Evolutionary conservation across 495 filamentous ascomycete species (phyloP).

Genomic region (Aspergillus egyptiacus): DNA sequence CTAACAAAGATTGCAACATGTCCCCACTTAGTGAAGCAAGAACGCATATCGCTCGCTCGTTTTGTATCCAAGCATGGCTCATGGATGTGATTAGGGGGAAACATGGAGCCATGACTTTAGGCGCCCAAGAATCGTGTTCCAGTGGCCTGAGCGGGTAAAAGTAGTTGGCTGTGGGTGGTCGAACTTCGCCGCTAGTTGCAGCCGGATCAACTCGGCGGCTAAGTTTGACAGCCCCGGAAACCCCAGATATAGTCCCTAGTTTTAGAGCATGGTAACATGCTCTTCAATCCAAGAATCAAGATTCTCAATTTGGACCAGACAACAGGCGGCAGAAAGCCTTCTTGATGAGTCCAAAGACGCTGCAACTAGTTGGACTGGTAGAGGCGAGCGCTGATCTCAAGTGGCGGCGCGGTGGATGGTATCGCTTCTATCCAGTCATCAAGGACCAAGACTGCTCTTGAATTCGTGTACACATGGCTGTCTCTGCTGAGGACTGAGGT

Average conservation of each 20-base stretch:
- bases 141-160: no score
- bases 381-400: slow-evolving; percentile 4
- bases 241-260: not conserved
- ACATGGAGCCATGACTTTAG: no score
- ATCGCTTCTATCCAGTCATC: slow-evolving; percentile 8
- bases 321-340: slow-evolving; percentile 4
- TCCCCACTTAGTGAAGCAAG: not conserved
- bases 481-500: no score
- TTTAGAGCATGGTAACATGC: not conserved
- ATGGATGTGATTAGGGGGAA: no score
- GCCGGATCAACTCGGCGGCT: no score
- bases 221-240: not conserved
- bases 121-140: no score
- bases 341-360: slow-evolving; percentile 11
- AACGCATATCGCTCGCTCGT: not conserved
- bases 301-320: slow-evolving; percentile 1
- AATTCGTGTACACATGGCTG: slow-evolving; percentile 1
- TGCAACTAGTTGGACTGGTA: slow-evolving; percentile 9
- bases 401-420: not conserved
- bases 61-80: not conserved
- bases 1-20: not conserved
- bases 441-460: slow-evolving; percentile 5
- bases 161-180: no score
- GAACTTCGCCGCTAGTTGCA: no score
- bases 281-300: not conserved